Conservation (phyloP, 192 early-diverging fungal genomes). For the Coemansia reversa region DNA sequence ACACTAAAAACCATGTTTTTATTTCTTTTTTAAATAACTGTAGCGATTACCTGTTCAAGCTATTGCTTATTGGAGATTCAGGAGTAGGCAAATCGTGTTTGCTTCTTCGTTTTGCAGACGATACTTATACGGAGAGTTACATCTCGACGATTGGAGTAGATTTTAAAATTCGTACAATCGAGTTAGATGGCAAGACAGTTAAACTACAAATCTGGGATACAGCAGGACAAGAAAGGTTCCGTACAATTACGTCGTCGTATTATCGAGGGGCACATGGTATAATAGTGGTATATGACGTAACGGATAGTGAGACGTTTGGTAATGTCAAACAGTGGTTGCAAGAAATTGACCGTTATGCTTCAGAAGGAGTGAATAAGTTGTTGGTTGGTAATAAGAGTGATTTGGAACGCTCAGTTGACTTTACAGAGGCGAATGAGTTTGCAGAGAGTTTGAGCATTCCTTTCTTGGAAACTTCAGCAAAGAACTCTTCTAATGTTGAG, state of each 20-base stretch:
- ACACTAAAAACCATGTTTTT: not conserved
- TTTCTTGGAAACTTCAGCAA: constrained; percentile 97
- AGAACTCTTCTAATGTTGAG: constrained; percentile 97
- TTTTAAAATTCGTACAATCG: constrained; percentile 99
- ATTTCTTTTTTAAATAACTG: constrained; percentile 6
- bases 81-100: constrained; percentile 98
- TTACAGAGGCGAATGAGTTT: constrained; percentile 78
- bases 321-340: constrained; percentile 99
- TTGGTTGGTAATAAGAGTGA: constrained; percentile 99
- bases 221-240: constrained; percentile 98
- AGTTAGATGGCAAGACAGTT: constrained; percentile 97
- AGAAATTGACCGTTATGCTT: constrained; percentile 97
- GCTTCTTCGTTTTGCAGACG: constrained; percentile 95
- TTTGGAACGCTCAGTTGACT: constrained; percentile 89
- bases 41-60: constrained; percentile 99
- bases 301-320: constrained; percentile 89
- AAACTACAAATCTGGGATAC: constrained; percentile 99
- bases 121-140: constrained; percentile 98
- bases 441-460: constrained; percentile 84
- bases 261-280: constrained; percentile 98
- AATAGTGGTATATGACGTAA: constrained; percentile 99
- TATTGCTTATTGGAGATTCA: constrained; percentile 97
- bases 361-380: constrained; percentile 96
- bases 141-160: constrained; percentile 99
- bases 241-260: constrained; percentile 97